Conservation (phyloP, 106 monocot species). For the Phalaenopsis equestris region DNA sequence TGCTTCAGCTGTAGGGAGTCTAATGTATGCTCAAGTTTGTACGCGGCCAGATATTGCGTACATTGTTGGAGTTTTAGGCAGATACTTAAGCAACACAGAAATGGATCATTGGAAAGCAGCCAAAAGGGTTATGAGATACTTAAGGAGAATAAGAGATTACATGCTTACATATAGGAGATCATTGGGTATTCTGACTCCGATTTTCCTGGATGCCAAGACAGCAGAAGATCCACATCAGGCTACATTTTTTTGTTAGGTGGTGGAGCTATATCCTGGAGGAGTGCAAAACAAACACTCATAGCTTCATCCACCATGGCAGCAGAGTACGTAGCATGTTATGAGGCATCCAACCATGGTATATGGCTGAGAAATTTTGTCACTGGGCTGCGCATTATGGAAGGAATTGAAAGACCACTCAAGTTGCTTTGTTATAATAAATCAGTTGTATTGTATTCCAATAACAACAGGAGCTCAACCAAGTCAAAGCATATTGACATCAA, state of each 20-base stretch:
- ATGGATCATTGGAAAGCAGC: conserved; percentile 9
- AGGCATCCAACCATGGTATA: not conserved
- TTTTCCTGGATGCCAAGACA: not conserved
- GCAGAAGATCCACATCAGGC: not conserved
- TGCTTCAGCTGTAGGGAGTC: not conserved
- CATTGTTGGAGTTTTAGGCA: not conserved
- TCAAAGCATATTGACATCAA: conserved; percentile 5
- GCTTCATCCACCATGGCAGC: conserved; percentile 1
- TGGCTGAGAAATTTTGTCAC: not conserved
- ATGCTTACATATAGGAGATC: not conserved
- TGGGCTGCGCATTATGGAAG: not conserved
- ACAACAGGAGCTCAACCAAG: not conserved
- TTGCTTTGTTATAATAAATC: not conserved
- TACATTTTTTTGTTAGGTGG: not conserved
- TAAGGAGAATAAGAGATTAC: not conserved
- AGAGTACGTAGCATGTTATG: conserved; percentile 13
- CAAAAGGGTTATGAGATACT: conserved; percentile 5
- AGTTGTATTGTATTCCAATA: not conserved
- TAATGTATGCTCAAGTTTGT: conserved; percentile 7
- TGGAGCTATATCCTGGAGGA: conserved; percentile 2
- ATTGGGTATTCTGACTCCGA: not conserved
- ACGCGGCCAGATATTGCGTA: not conserved
- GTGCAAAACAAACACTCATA: not conserved
- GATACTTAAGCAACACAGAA: conserved; percentile 8
- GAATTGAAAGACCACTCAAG: not conserved